Conservation (phyloP, 148 eudicot genomes). For the Limonium bicolor region DNA sequence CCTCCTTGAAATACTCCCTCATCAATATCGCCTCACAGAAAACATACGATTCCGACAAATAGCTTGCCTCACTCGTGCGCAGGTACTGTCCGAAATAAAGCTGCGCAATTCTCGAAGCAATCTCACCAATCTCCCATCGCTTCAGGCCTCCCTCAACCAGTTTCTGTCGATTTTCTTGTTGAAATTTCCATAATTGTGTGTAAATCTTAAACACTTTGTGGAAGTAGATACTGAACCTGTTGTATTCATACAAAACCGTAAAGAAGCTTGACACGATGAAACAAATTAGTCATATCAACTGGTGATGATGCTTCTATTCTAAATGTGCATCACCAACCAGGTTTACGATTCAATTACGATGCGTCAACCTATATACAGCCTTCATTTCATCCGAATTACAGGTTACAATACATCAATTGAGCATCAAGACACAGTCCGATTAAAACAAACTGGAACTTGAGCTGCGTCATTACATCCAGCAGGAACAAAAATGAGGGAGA, state of each 20-base stretch:
- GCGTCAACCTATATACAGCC: no score
- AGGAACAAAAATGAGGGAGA: background rate
- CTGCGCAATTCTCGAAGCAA: constrained; percentile 88
- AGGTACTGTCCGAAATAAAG: constrained; percentile 92
- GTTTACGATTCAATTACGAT: no score
- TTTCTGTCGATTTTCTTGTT: constrained; percentile 83
- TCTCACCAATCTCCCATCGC: constrained; percentile 97
- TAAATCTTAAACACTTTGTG: constrained; percentile 79
- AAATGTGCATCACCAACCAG: no score
- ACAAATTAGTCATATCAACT: background rate
- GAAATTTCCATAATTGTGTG: constrained; percentile 87
- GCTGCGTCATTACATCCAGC: no score
- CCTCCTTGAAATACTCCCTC: constrained; percentile 90
- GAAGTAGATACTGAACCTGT: constrained; percentile 81
- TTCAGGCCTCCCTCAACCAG: constrained; percentile 82
- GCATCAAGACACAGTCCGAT: no score
- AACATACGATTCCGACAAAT: constrained; percentile 78
- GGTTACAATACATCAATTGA: no score
- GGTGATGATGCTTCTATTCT: background rate
- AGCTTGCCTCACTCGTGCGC: constrained; percentile 81
- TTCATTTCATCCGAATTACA: no score
- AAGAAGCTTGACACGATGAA: background rate
- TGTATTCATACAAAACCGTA: constrained; percentile 1
- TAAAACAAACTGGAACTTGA: no score
- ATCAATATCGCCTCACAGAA: constrained; percentile 79